Conservation (phyloP, 768 basidiomycete genomes). For the Gymnopilus junonius region DNA sequence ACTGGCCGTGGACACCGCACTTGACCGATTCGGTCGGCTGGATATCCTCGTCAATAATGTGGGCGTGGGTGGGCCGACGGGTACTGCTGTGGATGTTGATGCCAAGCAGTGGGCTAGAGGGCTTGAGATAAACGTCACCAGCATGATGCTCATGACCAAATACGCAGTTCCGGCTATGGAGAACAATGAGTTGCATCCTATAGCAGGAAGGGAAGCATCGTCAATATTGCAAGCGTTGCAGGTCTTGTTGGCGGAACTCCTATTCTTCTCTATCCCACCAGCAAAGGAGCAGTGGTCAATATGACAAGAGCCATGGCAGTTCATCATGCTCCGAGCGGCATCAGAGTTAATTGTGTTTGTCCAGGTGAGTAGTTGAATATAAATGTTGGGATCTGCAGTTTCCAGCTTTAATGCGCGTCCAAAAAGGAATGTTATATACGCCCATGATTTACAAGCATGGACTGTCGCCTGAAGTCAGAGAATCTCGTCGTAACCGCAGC, state of each 20-base stretch:
- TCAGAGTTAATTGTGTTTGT: constrained; percentile 46
- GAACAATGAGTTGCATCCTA: constrained; percentile 30
- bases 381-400: not conserved
- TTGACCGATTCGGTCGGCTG: constrained; percentile 40
- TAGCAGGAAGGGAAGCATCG: constrained; percentile 42
- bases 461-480: constrained; percentile 39
- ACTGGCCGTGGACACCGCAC: constrained; percentile 36
- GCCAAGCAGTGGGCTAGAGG: constrained; percentile 38
- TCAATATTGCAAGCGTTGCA: constrained; percentile 45
- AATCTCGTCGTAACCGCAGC: constrained; percentile 38
- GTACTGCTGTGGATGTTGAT: constrained; percentile 44
- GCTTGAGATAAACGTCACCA: constrained; percentile 43
- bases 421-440: constrained; percentile 42
- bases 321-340: constrained; percentile 43
- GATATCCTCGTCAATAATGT: constrained; percentile 50
- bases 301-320: constrained; percentile 50
- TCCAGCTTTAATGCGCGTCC: not conserved
- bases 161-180: constrained; percentile 49
- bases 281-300: constrained; percentile 47
- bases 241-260: constrained; percentile 43
- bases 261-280: constrained; percentile 45
- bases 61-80: constrained; percentile 41
- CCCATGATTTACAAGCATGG: constrained; percentile 44
- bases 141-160: constrained; percentile 49
- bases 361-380: constrained; percentile 32